Percentiles rank a stretch among this genome's conserved stretches.
Evolutionary conservation across 2,329 filamentous ascomycete species (phyloP).

Genomic region (Sarocladium kiliense): DNA sequence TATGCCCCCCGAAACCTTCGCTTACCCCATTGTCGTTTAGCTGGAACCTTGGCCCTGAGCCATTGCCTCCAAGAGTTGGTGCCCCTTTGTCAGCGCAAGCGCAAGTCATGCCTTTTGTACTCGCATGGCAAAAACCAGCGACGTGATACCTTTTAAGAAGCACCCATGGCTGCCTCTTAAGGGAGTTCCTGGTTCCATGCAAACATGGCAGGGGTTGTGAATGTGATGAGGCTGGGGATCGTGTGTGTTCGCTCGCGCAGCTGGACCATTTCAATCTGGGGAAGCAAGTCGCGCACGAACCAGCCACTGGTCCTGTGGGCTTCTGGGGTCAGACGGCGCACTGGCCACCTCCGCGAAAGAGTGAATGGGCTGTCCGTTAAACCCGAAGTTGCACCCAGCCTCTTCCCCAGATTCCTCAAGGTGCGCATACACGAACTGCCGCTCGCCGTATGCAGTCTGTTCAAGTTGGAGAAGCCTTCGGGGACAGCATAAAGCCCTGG

Average conservation of each 20-base stretch:
- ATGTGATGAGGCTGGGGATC: not conserved
- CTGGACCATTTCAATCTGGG: not conserved
- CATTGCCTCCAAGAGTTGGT: not conserved
- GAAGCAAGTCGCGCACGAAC: conserved; percentile 5
- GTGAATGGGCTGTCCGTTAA: not conserved
- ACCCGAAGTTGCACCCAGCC: not conserved
- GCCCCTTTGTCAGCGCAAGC: not conserved
- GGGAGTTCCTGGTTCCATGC: too few species aligned
- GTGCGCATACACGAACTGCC: not conserved
- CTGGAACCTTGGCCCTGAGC: conserved; percentile 2
- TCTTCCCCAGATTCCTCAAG: not conserved
- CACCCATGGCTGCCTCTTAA: too few species aligned
- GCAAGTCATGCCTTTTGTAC: too few species aligned
- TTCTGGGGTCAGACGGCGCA: conserved; percentile 1
- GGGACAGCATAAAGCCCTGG: too few species aligned
- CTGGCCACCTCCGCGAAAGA: not conserved
- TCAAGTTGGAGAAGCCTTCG: not conserved
- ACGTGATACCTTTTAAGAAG: too few species aligned
- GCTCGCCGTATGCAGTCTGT: not conserved
- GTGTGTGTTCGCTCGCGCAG: not conserved
- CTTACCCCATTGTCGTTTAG: conserved; percentile 5
- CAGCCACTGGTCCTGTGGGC: not conserved
- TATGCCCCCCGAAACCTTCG: not conserved
- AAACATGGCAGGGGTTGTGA: not conserved
- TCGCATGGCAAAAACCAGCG: too few species aligned